Conservation (phyloP, 768 basidiomycete genomes). For the Tricholoma hemisulphureum region DNA sequence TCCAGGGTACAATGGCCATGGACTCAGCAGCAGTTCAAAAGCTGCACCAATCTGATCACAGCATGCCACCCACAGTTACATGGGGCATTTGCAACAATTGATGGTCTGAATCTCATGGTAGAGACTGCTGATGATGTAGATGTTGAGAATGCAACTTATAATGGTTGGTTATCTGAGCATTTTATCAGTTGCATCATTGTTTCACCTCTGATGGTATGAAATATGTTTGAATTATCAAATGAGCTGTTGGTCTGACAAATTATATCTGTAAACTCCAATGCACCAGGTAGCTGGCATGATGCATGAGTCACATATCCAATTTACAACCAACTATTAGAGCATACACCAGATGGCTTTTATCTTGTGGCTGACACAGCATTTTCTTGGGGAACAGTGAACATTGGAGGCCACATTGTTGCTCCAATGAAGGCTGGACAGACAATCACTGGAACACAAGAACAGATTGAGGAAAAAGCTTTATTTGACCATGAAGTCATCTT, state of each 20-base stretch:
- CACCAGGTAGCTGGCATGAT: too few species aligned
- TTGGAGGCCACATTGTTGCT: background rate
- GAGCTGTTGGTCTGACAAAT: too few species aligned
- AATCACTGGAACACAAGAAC: background rate
- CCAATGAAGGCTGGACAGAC: background rate
- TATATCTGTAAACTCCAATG: too few species aligned
- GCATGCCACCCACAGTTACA: background rate
- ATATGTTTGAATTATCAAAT: too few species aligned
- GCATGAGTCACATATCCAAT: too few species aligned
- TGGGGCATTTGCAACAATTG: background rate
- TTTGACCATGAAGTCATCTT: background rate
- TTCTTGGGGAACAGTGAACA: background rate
- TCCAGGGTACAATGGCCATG: background rate
- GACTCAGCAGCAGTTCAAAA: background rate
- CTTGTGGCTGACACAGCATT: background rate
- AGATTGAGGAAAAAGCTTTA: background rate
- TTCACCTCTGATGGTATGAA: too few species aligned
- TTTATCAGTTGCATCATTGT: too few species aligned
- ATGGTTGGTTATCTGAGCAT: too few species aligned
- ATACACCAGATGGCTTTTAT: background rate
- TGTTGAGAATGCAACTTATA: too few species aligned
- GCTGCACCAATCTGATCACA: background rate
- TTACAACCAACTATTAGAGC: too few species aligned
- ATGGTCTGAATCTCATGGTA: background rate
- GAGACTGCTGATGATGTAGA: background rate